phyloP scores from a whole-genome alignment of 495 filamentous ascomycete species.

The Physcia stellaris region DNA sequence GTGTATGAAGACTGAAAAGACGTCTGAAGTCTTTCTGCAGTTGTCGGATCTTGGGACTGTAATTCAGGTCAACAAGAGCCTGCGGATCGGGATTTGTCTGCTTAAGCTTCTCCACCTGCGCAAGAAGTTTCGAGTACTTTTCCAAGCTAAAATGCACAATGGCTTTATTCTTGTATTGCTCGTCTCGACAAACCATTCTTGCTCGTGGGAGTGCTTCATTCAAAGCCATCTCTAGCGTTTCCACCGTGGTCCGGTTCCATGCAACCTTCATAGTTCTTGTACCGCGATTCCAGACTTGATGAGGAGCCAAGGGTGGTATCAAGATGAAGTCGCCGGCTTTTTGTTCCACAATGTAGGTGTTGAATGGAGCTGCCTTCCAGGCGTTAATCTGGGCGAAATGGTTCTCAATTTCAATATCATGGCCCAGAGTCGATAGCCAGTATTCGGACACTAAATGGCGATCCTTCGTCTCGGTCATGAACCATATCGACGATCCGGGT shows the following conservation, averaged over 20 bases:
- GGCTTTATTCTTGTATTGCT: conserved; percentile 96
- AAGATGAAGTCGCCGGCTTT: conserved; percentile 88
- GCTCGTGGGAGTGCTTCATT: conserved; percentile 77
- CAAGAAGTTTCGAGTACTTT: conserved; percentile 58
- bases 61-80: conserved; percentile 12
- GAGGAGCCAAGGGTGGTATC: conserved; percentile 88
- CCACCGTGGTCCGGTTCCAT: conserved; percentile 93
- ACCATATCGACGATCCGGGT: conserved; percentile 86
- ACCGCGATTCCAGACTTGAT: conserved; percentile 97
- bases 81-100: conserved; percentile 24
- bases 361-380: conserved; percentile 85
- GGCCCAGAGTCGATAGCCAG: conserved; percentile 78
- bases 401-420: conserved; percentile 91
- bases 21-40: conserved; percentile 64
- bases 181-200: conserved; percentile 88
- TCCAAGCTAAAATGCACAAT: conserved; percentile 77
- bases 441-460: conserved; percentile 79
- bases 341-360: conserved; percentile 86
- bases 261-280: conserved; percentile 92
- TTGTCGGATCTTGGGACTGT: conserved; percentile 44
- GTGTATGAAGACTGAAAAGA: conserved; percentile 61
- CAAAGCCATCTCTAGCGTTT: conserved; percentile 75
- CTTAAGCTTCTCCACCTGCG: conserved; percentile 28
- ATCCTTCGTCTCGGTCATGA: conserved; percentile 91
- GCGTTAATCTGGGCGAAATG: conserved; percentile 91